Evolutionary conservation across 2,329 filamentous ascomycete genomes (phyloP).

Genomic region (Kalaharituber pfeilii): DNA sequence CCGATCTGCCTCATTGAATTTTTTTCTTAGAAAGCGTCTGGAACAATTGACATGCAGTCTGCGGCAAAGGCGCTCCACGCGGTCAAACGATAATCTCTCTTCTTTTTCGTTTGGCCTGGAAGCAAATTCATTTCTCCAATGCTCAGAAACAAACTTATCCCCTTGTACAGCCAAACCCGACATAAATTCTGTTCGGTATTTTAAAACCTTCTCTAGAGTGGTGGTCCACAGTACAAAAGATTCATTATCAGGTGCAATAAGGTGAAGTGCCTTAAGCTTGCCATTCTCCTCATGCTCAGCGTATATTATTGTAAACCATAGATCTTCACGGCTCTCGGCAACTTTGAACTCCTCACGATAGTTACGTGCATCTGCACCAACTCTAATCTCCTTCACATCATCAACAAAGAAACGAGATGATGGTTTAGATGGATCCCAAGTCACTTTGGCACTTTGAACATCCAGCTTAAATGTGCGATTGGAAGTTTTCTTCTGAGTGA

Average conservation of each 20-base stretch:
- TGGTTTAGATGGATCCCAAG: constrained; percentile 63
- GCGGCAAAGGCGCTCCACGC: constrained; percentile 68
- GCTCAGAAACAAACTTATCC: constrained; percentile 60
- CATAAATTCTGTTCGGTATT: constrained; percentile 78
- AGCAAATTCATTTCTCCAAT: constrained; percentile 70
- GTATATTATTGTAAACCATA: constrained; percentile 86
- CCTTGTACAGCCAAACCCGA: constrained; percentile 72
- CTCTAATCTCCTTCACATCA: constrained; percentile 79
- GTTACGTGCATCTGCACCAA: constrained; percentile 67
- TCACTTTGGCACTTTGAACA: constrained; percentile 66
- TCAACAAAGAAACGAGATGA: constrained; percentile 85
- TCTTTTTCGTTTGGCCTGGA: background rate
- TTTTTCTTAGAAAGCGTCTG: constrained; percentile 50
- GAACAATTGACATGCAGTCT: constrained; percentile 86
- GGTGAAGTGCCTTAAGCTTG: constrained; percentile 72
- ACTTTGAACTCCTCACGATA: constrained; percentile 72
- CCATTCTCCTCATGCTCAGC: constrained; percentile 52
- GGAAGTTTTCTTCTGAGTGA: constrained; percentile 65
- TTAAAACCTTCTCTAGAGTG: constrained; percentile 67
- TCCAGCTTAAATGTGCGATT: constrained; percentile 64
- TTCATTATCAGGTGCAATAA: constrained; percentile 59
- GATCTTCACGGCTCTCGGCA: constrained; percentile 45
- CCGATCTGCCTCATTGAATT: constrained; percentile 58
- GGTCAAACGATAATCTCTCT: constrained; percentile 45
- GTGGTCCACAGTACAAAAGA: constrained; percentile 64